A percentile compares a stretch with the other conserved stretches of the same genome.
Conservation (phyloP, 1,284 basidiomycete genomes). For the Earliella scabrosa region DNA sequence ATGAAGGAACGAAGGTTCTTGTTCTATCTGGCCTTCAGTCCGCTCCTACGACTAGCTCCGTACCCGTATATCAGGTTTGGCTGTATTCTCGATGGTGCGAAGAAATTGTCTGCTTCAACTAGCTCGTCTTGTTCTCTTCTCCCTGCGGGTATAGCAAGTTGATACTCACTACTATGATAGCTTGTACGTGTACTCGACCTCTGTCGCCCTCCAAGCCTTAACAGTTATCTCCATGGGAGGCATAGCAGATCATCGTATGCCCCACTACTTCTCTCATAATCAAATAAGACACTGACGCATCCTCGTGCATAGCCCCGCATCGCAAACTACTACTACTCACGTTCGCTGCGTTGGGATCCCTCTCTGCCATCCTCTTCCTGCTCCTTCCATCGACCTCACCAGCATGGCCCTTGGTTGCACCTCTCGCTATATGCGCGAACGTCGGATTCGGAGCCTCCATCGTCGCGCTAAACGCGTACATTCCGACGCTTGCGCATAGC, state of each 20-base stretch:
- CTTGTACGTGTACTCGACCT: slow-evolving; percentile 84
- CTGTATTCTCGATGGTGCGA: no score
- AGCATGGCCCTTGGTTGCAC: slow-evolving; percentile 65
- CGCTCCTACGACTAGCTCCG: no score
- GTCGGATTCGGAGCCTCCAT: slow-evolving; percentile 83
- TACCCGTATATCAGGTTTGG: no score
- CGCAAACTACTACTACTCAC: slow-evolving; percentile 78
- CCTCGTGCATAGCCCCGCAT: slow-evolving; percentile 64
- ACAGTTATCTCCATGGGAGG: slow-evolving; percentile 91
- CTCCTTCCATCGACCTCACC: slow-evolving; percentile 69
- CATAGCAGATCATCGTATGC: slow-evolving; percentile 85
- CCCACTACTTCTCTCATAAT: background rate
- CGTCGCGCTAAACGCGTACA: slow-evolving; percentile 90
- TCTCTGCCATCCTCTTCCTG: slow-evolving; percentile 72
- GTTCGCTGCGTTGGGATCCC: slow-evolving; percentile 76
- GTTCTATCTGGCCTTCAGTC: no score
- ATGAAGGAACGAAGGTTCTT: no score
- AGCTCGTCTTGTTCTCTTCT: background rate
- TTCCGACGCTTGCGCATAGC: slow-evolving; percentile 75
- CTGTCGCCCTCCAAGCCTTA: slow-evolving; percentile 85
- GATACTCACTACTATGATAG: slow-evolving; percentile 43
- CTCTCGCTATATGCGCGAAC: slow-evolving; percentile 76
- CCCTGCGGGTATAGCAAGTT: no score
- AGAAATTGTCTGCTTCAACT: no score
- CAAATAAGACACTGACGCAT: background rate